Base-by-base conservation (phyloP, 169 alveolate species). In the Babesia gibsoni region DNA sequence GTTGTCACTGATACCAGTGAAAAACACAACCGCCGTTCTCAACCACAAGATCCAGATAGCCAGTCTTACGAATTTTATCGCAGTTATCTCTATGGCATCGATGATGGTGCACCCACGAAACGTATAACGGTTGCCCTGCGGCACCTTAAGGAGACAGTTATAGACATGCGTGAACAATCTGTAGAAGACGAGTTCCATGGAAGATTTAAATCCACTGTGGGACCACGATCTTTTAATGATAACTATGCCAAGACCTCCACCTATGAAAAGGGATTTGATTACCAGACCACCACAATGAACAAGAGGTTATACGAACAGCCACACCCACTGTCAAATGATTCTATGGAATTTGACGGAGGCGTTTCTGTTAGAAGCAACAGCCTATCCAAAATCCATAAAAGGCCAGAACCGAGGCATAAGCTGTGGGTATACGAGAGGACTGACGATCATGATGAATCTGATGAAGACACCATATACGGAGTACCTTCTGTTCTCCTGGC, bases 21-120 rank as follows among this genome's bases (percentile, higher is more conserved):
- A 14, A 14, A 9, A 23, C 20, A 36, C 12, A n/a, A 61, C 0
- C 35, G 56, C 46, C 20, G 32, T n/a, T 1, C 46, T 2, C 18
- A 32, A 8, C n/a, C 49, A 23, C 20, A 7, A 3, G 69, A 58
- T 3, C 22, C 37, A 7, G 43, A 45, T 16, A 37, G 33, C 52
- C 7, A 50, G 22, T 27, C 25, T 18, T 78, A 78, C 25, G 82
- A 25, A 20, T 78, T 78, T 23, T 78, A 78, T 68, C 73, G 87
- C 36, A 78, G 83, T 39, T 67, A 59, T 27, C 69, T 78, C 32
- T 66, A 52, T 22, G 77, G 81, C 30, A 35, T 48, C 10, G 87
- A 78, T 39, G 82, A 69, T 7, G 63, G 49, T 43, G 22, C 50
- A 20, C 48, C 53, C 4, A 32, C 83, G 0, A 22, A 32, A 36